phyloP scores from a whole-genome alignment of 352 stramenopile genomes.

The Phytopythium sindhum region DNA sequence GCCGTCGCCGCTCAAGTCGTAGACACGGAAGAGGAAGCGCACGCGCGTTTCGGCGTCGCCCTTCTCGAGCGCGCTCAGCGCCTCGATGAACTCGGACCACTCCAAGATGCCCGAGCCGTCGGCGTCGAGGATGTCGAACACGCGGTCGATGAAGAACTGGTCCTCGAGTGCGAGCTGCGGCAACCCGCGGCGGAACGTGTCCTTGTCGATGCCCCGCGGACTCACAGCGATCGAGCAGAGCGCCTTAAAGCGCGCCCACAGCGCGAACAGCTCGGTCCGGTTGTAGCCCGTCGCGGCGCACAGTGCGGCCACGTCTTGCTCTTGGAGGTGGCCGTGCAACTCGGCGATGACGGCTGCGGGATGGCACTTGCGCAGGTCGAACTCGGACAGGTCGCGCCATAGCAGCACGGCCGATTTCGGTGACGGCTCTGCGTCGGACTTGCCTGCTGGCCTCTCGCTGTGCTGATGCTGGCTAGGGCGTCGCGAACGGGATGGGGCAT shows the following conservation, averaged over 20 bases:
- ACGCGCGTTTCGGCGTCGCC: slow-evolving; percentile 46
- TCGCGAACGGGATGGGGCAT: neutral
- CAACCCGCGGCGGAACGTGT: slow-evolving; percentile 60
- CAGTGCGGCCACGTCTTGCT: slow-evolving; percentile 50
- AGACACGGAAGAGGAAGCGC: slow-evolving; percentile 69
- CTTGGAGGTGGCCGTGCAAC: slow-evolving; percentile 53
- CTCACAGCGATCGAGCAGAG: slow-evolving; percentile 52
- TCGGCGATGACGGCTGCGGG: slow-evolving; percentile 24
- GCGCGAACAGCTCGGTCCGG: slow-evolving; percentile 54
- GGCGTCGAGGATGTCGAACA: slow-evolving; percentile 62
- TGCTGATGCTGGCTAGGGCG: neutral
- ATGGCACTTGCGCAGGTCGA: slow-evolving; percentile 31
- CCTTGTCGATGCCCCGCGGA: slow-evolving; percentile 51
- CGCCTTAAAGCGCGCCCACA: slow-evolving; percentile 74
- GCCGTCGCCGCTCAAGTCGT: slow-evolving; percentile 65
- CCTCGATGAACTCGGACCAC: slow-evolving; percentile 72
- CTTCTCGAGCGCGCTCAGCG: slow-evolving; percentile 64
- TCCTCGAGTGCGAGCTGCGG: slow-evolving; percentile 65
- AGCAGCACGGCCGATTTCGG: slow-evolving; percentile 2
- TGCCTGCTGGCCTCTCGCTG: neutral
- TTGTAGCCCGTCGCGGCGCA: slow-evolving; percentile 51
- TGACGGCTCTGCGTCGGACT: neutral
- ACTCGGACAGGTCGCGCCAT: slow-evolving; percentile 18
- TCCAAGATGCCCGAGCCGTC: slow-evolving; percentile 62
- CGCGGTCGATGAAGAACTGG: slow-evolving; percentile 68